Evolutionary conservation across 1,284 basidiomycete genomes (phyloP), one percentile per base, ranked within the genome.

Genomic region (Rhodotorula sp.): DNA sequence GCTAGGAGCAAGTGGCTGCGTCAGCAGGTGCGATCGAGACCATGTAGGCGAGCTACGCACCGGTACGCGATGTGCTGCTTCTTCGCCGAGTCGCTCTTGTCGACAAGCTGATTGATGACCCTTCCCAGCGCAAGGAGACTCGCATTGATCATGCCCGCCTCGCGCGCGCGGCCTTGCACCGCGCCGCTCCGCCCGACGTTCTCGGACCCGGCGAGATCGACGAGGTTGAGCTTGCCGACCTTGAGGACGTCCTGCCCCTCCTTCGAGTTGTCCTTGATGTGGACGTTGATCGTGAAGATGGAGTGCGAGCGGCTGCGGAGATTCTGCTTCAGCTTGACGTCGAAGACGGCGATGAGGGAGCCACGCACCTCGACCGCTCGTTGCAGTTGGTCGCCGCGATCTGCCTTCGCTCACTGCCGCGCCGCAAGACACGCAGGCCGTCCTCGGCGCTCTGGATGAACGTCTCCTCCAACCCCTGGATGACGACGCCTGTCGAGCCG

Each of bases 71-170:
- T 99, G 94, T 61, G 88, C 85, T 42, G 64, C 56, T 71, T 64
- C 69, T 73, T 72, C 46, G 56, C 25, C 42, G 57, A 50, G 12
- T 64, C 60, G 46, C 45, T 68, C 79, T 89, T 91, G 78, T 98
- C 96, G 62, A 98, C 96, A 50, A 99, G 86, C 13, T 93, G 93
- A 77, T 96, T 98, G 80, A 99, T 99, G 59, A 99, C 97, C 56
- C 97, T 86, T 1, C 97, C 97, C 19, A 99, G 88, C 27, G 97
- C 97, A 10, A 99, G 85, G 52, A 99, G 85, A 80, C 93, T 97
- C 82, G 98, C 93, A 80, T 99, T 99, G 82, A 99, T 99, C 91
- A 97, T 97, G 13, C 97, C 97, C 2, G 97, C 97, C 80, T 99
- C 97, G 76, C 93, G 86, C 3, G 96, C 97, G 67, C 95, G 86